Conservation (phyloP, 176 grass and related monocot species). For the Hordeum marinum region DNA sequence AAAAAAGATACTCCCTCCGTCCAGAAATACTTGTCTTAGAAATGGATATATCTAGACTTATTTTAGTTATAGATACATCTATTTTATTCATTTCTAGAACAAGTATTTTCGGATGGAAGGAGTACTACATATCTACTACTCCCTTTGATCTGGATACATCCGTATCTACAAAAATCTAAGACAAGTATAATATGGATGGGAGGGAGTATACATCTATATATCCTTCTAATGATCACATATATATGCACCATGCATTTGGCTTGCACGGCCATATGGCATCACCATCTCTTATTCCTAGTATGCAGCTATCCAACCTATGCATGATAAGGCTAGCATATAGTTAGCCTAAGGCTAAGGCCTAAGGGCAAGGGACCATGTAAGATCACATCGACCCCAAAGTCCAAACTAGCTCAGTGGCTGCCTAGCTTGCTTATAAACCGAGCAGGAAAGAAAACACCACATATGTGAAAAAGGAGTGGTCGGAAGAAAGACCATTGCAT, state of each 20-base stretch:
- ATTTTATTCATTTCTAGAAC: too few species aligned
- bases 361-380: constrained; percentile 16
- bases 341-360: background rate
- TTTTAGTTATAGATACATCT: too few species aligned
- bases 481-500: background rate
- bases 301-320: background rate
- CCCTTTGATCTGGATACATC: too few species aligned
- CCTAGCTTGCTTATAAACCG: constrained; percentile 5
- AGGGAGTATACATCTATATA: background rate
- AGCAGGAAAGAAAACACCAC: background rate
- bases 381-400: constrained; percentile 34
- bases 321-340: constrained; percentile 11
- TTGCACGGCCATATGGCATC: background rate
- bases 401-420: background rate
- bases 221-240: background rate
- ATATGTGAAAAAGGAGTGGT: constrained; percentile 23
- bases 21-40: too few species aligned
- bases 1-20: background rate
- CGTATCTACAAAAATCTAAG: too few species aligned
- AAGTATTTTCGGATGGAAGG: too few species aligned
- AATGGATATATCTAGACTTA: too few species aligned
- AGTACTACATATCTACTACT: background rate
- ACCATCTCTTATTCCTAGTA: constrained; percentile 12
- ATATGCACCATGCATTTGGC: constrained; percentile 1
- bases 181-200: too few species aligned